These are phyloP conservation scores for Aleurites moluccanus DNA, from an alignment of 441 rosid genomes.

Conservation along the genomic window DNA sequence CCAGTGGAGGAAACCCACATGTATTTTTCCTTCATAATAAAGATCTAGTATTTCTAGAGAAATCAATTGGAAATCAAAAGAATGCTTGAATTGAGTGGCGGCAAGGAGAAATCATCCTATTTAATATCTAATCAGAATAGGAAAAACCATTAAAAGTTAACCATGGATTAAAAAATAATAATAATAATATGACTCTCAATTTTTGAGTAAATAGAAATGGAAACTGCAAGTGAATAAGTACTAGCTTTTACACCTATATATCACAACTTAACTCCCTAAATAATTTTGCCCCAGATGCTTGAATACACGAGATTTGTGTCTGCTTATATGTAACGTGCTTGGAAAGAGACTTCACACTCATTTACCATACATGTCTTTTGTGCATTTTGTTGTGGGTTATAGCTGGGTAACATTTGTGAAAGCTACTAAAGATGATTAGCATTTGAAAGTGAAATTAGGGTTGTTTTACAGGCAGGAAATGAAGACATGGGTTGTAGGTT, in stretches of 20 bases:
- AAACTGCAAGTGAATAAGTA: not conserved
- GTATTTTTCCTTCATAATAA: slow-evolving; percentile 58
- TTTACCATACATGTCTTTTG: too few relatives aligned
- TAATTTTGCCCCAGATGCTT: not conserved
- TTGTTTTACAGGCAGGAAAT: too few relatives aligned
- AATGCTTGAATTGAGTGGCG: not conserved
- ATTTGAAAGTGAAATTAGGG: too few relatives aligned
- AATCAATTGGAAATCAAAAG: not conserved
- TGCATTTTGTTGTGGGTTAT: too few relatives aligned
- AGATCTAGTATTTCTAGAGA: not conserved
- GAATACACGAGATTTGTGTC: not conserved
- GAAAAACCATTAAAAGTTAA: not conserved
- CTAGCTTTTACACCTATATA: not conserved
- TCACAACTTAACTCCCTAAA: not conserved
- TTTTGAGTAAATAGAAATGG: not conserved
- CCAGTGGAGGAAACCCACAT: slow-evolving; percentile 85
- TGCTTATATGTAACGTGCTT: not conserved
- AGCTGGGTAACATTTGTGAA: too few relatives aligned
- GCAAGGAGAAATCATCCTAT: not conserved
- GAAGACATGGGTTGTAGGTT: too few relatives aligned
- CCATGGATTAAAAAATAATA: not conserved
- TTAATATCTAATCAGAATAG: not conserved
- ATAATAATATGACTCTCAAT: not conserved
- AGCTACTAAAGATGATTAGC: too few relatives aligned
- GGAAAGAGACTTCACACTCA: slow-evolving; percentile 2